Evolutionary conservation across 176 grass and related monocot species (phyloP).

Genomic region (Bonia amplexicaulis): DNA sequence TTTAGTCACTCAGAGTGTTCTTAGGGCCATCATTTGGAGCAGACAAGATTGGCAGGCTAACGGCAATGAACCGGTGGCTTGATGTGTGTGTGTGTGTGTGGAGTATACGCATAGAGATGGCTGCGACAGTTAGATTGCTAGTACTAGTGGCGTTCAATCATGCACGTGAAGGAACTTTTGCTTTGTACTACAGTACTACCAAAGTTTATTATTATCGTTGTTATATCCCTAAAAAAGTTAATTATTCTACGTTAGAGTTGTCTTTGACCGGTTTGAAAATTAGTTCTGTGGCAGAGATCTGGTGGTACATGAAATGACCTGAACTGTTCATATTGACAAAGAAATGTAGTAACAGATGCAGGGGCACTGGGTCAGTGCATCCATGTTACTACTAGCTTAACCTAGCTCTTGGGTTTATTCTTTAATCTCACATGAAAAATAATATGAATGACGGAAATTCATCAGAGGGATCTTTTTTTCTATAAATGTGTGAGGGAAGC

Average conservation of each 20-base stretch:
- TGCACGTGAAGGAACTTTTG: slow-evolving; percentile 5
- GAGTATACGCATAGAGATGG: not conserved
- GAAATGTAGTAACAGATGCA: not conserved
- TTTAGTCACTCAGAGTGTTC: not conserved
- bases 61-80: not conserved
- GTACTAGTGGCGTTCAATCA: not conserved
- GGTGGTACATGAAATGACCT: not conserved
- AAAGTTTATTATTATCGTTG: not conserved
- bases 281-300: not conserved
- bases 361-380: not conserved
- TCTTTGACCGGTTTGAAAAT: not conserved
- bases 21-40: slow-evolving; percentile 4
- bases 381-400: not conserved
- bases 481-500: not conserved
- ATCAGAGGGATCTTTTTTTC: not conserved
- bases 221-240: not conserved
- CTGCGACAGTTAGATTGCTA: not conserved
- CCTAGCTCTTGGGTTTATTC: not conserved
- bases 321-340: not conserved
- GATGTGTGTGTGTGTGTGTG: not conserved
- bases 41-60: slow-evolving; percentile 1
- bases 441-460: not conserved
- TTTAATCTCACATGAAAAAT: not conserved
- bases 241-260: not conserved
- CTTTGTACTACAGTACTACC: not conserved